Evolutionary conservation across 2,329 filamentous ascomycete genomes (phyloP), one percentile per base, ranked within the genome.

Genomic region (Neocucurbitaria cava): DNA sequence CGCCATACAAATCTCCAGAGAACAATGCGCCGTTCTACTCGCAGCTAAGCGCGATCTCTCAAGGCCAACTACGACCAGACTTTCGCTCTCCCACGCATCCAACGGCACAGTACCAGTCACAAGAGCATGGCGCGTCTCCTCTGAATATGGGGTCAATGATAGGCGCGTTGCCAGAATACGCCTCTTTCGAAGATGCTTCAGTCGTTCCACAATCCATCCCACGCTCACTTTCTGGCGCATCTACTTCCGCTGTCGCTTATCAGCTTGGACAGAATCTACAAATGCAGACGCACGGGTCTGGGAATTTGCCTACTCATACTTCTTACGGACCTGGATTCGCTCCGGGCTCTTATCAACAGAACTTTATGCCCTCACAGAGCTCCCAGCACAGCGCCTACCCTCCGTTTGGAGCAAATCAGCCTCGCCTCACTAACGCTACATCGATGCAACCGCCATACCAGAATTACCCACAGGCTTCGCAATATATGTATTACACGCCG

Each of bases 191-290:
- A 20, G 47, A 54, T 13, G 54, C 33, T 21, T 56, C 64, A 28
- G 44, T 59, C 11, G 61, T 56, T 26, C 42, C 57, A 26, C 68
- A 70, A 28, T 62, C 64, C 15, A 52, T 61, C 48, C 73, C 74
- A 46, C 69, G 69, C 35, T 62, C 67, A n/a, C 52, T 76, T 13
- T 71, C 75, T 28, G 73, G 74, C 31, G 71, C 75, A 35, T 76
- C 76, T 6, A 69, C 74, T 43, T 73, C 76, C 21, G 75, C 75
- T 9, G 52, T 77, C n/a, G 72, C 74, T 33, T 78, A 77, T 43
- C 75, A 77, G 35, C 61, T 76, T 11, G 72, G 73, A 52, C 76
- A 78, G 39, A 76, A 69, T 33, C 40, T 74, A 7, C 76, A 78
- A 44, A 70, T 73, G 62, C 64, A 72, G 23, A 49, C 56, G 10